These are phyloP conservation scores for Dactylellina haptotyla DNA, from an alignment of 2,329 filamentous ascomycete species.

Conservation along the genomic window DNA sequence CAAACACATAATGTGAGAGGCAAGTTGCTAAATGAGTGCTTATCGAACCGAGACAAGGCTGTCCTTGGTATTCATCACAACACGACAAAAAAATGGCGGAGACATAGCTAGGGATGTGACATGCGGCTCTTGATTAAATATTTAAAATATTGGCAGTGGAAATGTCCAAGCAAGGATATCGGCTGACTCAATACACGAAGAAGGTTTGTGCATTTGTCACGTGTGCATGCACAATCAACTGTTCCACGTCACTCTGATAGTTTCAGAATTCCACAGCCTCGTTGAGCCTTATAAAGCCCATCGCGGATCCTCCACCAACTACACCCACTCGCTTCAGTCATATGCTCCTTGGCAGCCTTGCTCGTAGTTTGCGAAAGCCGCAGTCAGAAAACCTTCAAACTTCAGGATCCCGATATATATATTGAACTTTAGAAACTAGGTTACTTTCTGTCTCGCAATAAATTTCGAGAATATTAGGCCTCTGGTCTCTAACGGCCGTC, in stretches of 20 bases:
- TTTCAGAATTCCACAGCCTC: neutral
- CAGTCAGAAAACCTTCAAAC: too few relatives aligned
- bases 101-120: neutral
- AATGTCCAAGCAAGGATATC: neutral
- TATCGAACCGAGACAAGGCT: too few relatives aligned
- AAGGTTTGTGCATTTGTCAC: neutral
- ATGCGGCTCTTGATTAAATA: neutral
- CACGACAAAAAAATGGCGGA: neutral
- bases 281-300: neutral
- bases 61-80: too few relatives aligned
- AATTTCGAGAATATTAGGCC: too few relatives aligned
- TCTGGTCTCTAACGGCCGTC: too few relatives aligned
- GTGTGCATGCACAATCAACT: neutral
- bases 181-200: conserved; percentile 3
- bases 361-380: too few relatives aligned
- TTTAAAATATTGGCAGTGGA: too few relatives aligned
- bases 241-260: neutral
- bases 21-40: too few relatives aligned
- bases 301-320: neutral
- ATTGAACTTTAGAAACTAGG: too few relatives aligned
- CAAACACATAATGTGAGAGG: too few relatives aligned
- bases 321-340: neutral
- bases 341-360: too few relatives aligned
- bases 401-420: neutral
- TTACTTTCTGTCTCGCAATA: too few relatives aligned